phyloP scores from a whole-genome alignment of 2,329 filamentous ascomycete species.

The Chaetoscypha palmicola region DNA sequence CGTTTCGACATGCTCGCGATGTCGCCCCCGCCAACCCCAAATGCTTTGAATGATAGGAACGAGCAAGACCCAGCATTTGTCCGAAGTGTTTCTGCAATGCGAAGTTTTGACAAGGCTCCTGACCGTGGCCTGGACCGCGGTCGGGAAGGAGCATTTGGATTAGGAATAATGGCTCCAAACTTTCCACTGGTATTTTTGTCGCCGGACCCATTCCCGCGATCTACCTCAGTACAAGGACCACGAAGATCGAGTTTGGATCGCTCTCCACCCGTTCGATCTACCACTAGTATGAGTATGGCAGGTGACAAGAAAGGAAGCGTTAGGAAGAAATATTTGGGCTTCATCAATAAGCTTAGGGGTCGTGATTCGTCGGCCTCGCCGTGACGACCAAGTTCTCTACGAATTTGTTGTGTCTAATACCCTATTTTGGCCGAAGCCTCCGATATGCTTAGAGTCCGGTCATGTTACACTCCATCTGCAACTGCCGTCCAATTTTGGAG shows the following conservation, averaged over 20 bases:
- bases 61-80: conserved; percentile 19
- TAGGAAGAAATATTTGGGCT: neutral
- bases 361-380: no score
- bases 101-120: neutral
- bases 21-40: conserved; percentile 2
- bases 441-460: no score
- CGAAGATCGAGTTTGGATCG: neutral
- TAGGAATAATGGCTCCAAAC: neutral
- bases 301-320: neutral
- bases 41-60: conserved; percentile 15
- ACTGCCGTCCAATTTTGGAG: no score
- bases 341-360: conserved; percentile 2
- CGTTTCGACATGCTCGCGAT: neutral
- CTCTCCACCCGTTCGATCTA: neutral
- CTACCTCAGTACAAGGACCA: conserved; percentile 2
- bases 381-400: no score
- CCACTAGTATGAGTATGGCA: conserved; percentile 7
- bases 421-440: no score
- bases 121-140: no score
- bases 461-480: no score
- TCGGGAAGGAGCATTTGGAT: no score
- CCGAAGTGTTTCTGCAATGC: conserved; percentile 7
- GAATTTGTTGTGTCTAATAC: no score
- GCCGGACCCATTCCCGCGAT: neutral
- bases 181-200: neutral